Evolutionary conservation across 2,329 filamentous ascomycete species (phyloP).

Genomic region (Pezicula rhizophila): DNA sequence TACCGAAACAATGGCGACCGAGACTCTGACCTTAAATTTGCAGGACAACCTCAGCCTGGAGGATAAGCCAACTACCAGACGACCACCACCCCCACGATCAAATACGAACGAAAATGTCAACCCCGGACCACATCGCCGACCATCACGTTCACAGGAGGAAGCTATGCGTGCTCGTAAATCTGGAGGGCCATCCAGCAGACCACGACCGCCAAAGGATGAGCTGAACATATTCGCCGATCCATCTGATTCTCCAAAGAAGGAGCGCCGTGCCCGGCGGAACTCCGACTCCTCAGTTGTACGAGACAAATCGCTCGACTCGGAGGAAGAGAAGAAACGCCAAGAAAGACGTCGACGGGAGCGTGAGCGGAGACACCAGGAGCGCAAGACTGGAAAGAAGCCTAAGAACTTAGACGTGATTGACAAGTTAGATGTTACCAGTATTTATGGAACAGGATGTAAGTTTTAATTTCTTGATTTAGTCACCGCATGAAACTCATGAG

Average conservation of each 20-base stretch:
- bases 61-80: conserved; percentile 42
- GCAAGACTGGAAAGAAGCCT: conserved; percentile 31
- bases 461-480: conserved; percentile 22
- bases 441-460: conserved; percentile 87
- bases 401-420: conserved; percentile 78
- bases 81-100: conserved; percentile 24
- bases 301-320: conserved; percentile 49
- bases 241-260: conserved; percentile 30
- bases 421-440: conserved; percentile 91
- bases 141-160: conserved; percentile 61
- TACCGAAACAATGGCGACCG: conserved; percentile 17
- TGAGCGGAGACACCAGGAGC: conserved; percentile 35
- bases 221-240: conserved; percentile 29
- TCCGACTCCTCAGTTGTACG: conserved; percentile 70
- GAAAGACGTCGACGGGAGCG: conserved; percentile 46
- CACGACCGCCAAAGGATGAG: conserved; percentile 14
- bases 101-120: conserved; percentile 43
- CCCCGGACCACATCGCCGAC: conserved; percentile 46
- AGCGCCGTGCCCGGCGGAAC: conserved; percentile 60
- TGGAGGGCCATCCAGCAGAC: conserved; percentile 29
- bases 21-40: conserved; percentile 27
- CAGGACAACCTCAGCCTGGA: conserved; percentile 65
- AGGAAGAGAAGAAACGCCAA: conserved; percentile 54
- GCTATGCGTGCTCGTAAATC: conserved; percentile 46
- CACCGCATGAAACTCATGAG: not conserved